These are phyloP conservation scores for Colletotrichum scovillei DNA, from an alignment of 2,329 filamentous ascomycete genomes.

Conservation along the genomic window DNA sequence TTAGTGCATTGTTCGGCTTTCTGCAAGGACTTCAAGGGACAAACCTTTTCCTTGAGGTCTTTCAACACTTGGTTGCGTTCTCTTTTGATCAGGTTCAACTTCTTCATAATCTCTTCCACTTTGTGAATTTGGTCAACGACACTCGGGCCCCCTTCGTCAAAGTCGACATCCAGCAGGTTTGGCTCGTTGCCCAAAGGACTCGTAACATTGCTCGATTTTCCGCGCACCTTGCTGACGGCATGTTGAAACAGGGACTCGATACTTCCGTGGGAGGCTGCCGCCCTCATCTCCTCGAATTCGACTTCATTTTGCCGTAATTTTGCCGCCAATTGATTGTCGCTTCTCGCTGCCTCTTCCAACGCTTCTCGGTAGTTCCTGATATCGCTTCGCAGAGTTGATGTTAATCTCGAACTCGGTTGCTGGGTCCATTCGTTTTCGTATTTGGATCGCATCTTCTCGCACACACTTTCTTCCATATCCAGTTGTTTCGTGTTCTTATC, in stretches of 20 bases:
- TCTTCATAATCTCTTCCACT: slow-evolving; percentile 92
- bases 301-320: slow-evolving; percentile 88
- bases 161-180: slow-evolving; percentile 91
- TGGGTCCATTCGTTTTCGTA: slow-evolving; percentile 97
- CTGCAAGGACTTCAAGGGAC: slow-evolving; percentile 36
- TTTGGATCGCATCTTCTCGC: slow-evolving; percentile 99
- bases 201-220: slow-evolving; percentile 68
- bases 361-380: slow-evolving; percentile 90
- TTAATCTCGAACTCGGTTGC: slow-evolving; percentile 91
- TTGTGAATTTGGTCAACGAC: slow-evolving; percentile 89
- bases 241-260: slow-evolving; percentile 90
- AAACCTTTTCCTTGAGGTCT: slow-evolving; percentile 96
- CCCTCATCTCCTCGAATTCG: slow-evolving; percentile 96
- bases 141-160: slow-evolving; percentile 81
- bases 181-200: slow-evolving; percentile 75
- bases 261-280: slow-evolving; percentile 86
- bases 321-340: slow-evolving; percentile 83
- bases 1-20: slow-evolving; percentile 36
- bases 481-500: slow-evolving; percentile 88
- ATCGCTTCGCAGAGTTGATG: slow-evolving; percentile 86
- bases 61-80: slow-evolving; percentile 93
- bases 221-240: slow-evolving; percentile 83
- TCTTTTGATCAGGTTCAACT: slow-evolving; percentile 89
- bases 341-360: slow-evolving; percentile 87
- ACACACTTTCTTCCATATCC: slow-evolving; percentile 97